These are phyloP conservation scores for Annona squamosa DNA, from an alignment of 164 flowering plant genomes.

Conservation along the genomic window DNA sequence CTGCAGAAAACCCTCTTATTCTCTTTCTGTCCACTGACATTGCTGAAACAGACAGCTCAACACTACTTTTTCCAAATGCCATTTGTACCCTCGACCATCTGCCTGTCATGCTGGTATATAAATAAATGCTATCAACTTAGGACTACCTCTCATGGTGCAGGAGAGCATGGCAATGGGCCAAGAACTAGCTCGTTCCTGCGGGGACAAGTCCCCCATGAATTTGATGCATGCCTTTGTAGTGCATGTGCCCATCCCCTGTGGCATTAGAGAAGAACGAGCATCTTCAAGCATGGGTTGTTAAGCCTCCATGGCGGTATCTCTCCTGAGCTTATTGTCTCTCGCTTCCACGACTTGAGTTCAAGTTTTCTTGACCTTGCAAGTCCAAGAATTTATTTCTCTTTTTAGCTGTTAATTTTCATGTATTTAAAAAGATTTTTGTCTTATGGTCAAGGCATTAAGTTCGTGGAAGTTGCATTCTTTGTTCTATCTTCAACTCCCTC, in stretches of 20 bases:
- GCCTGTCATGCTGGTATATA: constrained; percentile 17
- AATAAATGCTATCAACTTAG: constrained; percentile 7
- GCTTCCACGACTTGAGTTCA: constrained; percentile 1
- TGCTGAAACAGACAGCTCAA: constrained; percentile 31
- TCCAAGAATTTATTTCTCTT: constrained; percentile 11
- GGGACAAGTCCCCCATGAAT: not conserved
- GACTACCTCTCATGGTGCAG: constrained; percentile 1
- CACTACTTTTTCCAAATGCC: constrained; percentile 7
- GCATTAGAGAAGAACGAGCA: not conserved
- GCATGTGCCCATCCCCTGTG: not conserved
- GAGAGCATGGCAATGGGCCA: constrained; percentile 4
- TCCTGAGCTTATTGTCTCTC: constrained; percentile 55
- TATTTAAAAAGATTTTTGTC: not conserved
- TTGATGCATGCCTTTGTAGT: constrained; percentile 9
- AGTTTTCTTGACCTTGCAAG: constrained; percentile 86
- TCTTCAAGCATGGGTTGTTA: not conserved
- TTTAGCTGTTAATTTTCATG: not conserved
- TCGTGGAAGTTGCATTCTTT: constrained; percentile 4
- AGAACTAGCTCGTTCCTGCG: not conserved
- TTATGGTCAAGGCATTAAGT: not conserved
- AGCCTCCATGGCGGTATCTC: constrained; percentile 38
- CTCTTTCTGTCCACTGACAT: constrained; percentile 20
- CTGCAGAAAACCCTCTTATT: not conserved
- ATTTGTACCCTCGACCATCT: constrained; percentile 12
- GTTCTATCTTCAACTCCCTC: not conserved